Evolutionary conservation across 2,329 filamentous ascomycete species (phyloP).

Genomic region (Trichophaea hybrida): DNA sequence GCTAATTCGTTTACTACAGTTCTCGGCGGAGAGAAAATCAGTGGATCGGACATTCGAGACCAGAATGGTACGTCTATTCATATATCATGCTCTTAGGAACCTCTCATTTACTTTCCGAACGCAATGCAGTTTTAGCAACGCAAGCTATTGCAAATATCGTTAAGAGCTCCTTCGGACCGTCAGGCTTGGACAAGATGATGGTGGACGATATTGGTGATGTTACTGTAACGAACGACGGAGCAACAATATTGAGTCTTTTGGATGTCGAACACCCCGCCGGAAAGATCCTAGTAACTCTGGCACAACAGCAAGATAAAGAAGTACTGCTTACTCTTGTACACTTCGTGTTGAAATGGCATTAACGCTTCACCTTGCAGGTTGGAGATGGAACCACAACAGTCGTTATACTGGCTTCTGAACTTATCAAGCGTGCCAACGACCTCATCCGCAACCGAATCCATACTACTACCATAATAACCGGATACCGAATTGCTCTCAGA

Average conservation of each 20-base stretch:
- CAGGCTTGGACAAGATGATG: conserved; percentile 99
- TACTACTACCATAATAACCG: conserved; percentile 97
- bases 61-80: conserved; percentile 57
- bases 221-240: conserved; percentile 96
- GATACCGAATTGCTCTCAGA: conserved; percentile 84
- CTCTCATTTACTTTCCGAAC: neutral
- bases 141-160: conserved; percentile 97
- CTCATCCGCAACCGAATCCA: conserved; percentile 99
- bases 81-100: neutral
- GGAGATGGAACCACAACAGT: conserved; percentile 97
- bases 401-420: conserved; percentile 90
- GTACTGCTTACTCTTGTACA: conserved; percentile 27
- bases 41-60: conserved; percentile 87
- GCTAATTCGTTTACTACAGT: conserved; percentile 37
- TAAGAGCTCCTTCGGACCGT: conserved; percentile 95
- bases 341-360: neutral
- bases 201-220: conserved; percentile 99
- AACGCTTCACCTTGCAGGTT: conserved; percentile 39
- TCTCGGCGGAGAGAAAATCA: conserved; percentile 94
- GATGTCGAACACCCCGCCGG: conserved; percentile 96
- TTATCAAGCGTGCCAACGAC: conserved; percentile 86
- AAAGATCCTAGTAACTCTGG: conserved; percentile 94
- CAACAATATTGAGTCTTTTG: conserved; percentile 85
- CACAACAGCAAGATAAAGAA: conserved; percentile 97
- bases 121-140: conserved; percentile 62